These are phyloP conservation scores for Citrus glauca DNA, from an alignment of 345 rosid species.

Conservation along the genomic window DNA sequence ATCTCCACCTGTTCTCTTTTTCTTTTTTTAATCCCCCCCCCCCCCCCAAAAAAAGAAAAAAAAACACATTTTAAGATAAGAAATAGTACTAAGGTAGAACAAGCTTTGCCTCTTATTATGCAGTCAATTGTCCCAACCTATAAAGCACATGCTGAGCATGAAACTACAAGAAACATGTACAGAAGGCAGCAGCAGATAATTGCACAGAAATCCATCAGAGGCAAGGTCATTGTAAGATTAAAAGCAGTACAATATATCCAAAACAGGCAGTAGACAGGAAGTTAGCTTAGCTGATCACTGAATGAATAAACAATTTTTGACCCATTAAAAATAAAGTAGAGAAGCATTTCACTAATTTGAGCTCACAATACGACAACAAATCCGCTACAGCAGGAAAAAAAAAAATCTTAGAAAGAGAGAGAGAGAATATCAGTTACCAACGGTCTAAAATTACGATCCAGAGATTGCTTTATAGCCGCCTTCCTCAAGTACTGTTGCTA, in stretches of 20 bases:
- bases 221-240: background rate
- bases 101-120: background rate
- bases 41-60: too few relatives aligned
- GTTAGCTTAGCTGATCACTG: background rate
- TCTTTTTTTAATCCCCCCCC: too few relatives aligned
- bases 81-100: too few relatives aligned
- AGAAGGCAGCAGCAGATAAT: background rate
- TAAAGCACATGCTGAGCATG: background rate
- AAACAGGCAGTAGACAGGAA: background rate
- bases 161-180: background rate
- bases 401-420: background rate
- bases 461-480: conserved; percentile 81
- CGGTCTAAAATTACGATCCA: conserved; percentile 19
- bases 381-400: background rate
- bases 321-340: background rate
- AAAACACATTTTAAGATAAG: too few relatives aligned
- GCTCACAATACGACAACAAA: background rate
- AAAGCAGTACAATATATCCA: background rate
- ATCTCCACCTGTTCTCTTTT: background rate
- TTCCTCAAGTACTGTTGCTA: conserved; percentile 72
- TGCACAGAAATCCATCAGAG: background rate
- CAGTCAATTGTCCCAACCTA: background rate
- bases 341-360: too few relatives aligned
- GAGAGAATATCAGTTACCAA: conserved; percentile 2
- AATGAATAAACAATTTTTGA: background rate